A percentile compares a stretch with the other conserved stretches of the same genome.
Evolutionary conservation across 2,329 filamentous ascomycete genomes (phyloP).

Genomic region (Curvularia hawaiiensis): DNA sequence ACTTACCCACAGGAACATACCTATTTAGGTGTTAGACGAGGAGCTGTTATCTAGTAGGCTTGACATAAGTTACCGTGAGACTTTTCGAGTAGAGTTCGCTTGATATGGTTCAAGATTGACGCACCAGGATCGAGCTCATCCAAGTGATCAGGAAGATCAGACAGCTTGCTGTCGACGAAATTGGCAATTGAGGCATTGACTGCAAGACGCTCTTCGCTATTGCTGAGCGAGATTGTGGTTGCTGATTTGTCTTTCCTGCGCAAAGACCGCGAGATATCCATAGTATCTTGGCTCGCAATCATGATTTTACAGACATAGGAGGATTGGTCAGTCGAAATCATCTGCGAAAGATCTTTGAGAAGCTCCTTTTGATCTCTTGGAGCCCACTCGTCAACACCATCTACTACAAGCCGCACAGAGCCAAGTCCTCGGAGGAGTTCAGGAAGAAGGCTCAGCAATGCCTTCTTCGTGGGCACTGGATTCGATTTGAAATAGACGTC

Average conservation of each 20-base stretch:
- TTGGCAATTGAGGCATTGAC: slow-evolving; percentile 7
- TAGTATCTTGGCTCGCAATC: not conserved
- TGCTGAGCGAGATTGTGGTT: slow-evolving; percentile 7
- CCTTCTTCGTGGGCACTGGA: slow-evolving; percentile 8
- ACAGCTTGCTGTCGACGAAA: slow-evolving; percentile 16
- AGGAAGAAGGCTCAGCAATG: slow-evolving; percentile 11
- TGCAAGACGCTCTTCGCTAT: slow-evolving; percentile 6
- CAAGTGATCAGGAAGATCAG: slow-evolving; percentile 10
- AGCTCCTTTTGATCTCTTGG: slow-evolving; percentile 4
- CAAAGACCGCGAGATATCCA: not conserved
- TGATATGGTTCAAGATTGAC: slow-evolving; percentile 6
- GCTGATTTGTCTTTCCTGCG: slow-evolving; percentile 6
- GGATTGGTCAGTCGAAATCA: slow-evolving; percentile 4
- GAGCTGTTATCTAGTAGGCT: not conserved
- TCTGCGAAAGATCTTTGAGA: slow-evolving; percentile 9
- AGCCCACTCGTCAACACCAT: slow-evolving; percentile 21
- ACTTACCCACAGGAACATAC: slow-evolving; percentile 14
- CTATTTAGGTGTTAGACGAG: not conserved
- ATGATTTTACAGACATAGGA: slow-evolving; percentile 15
- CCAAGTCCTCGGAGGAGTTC: slow-evolving; percentile 14
- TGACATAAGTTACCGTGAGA: slow-evolving; percentile 10
- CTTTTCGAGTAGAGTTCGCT: slow-evolving; percentile 9
- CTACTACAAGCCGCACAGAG: slow-evolving; percentile 16
- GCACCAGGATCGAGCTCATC: slow-evolving; percentile 13
- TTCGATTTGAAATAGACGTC: slow-evolving; percentile 9